These are phyloP conservation scores for Quercus suber DNA, from an alignment of 306 rosid genomes.

Conservation along the genomic window DNA sequence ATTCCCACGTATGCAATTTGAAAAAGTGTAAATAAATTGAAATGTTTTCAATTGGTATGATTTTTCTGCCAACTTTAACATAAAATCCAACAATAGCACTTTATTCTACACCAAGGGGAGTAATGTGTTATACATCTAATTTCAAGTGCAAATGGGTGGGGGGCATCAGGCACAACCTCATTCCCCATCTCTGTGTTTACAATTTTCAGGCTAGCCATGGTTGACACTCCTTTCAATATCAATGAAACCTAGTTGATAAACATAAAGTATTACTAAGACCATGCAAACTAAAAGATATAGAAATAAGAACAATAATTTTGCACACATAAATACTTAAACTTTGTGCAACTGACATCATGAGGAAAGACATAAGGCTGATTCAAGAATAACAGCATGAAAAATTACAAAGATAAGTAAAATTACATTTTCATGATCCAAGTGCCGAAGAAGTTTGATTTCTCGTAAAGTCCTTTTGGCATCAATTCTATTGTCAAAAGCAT, in stretches of 20 bases:
- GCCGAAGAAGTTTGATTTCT: slow-evolving; percentile 90
- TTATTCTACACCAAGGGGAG: too few relatives aligned
- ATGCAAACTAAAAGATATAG: not conserved
- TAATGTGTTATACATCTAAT: too few relatives aligned
- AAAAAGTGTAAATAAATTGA: too few relatives aligned
- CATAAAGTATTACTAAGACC: not conserved
- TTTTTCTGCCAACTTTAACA: too few relatives aligned
- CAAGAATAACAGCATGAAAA: slow-evolving; percentile 9
- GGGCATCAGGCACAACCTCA: too few relatives aligned
- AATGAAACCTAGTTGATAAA: not conserved
- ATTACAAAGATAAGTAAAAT: slow-evolving; percentile 19
- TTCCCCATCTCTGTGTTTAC: not conserved
- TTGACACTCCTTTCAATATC: not conserved
- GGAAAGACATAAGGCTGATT: not conserved
- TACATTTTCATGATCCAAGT: slow-evolving; percentile 97
- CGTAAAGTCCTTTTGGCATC: slow-evolving; percentile 93
- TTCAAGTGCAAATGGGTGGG: too few relatives aligned
- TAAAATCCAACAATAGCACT: too few relatives aligned
- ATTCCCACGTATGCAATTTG: too few relatives aligned
- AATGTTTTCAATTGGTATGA: too few relatives aligned
- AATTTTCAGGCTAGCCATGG: not conserved
- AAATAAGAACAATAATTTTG: not conserved
- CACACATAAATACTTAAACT: slow-evolving; percentile 6
- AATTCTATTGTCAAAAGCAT: slow-evolving; percentile 95
- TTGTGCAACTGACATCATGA: not conserved